Evolutionary conservation across 225 moss, liverwort and hornwort species (phyloP).

Genomic region (Marchantia polymorpha): DNA sequence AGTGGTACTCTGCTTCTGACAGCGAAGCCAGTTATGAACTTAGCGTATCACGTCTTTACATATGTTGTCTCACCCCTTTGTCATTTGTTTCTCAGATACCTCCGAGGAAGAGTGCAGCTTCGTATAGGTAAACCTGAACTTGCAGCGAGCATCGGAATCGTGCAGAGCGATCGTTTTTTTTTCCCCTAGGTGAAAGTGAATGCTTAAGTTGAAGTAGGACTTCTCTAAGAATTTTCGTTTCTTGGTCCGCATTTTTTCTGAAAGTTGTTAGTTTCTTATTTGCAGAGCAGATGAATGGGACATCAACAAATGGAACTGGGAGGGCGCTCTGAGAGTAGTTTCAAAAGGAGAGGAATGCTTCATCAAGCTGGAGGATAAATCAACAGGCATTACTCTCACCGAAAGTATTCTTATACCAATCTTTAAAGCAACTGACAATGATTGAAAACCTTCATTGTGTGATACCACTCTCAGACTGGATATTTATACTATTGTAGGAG

Average conservation of each 20-base stretch:
- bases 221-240: background rate
- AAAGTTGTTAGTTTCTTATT: conserved; percentile 19
- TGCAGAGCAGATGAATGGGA: conserved; percentile 99
- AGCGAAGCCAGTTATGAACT: background rate
- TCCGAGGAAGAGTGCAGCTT: conserved; percentile 91
- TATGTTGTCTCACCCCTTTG: background rate
- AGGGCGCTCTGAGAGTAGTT: conserved; percentile 83
- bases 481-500: conserved; percentile 51
- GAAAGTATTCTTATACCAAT: background rate
- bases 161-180: background rate
- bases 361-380: conserved; percentile 83
- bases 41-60: background rate
- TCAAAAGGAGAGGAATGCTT: conserved; percentile 86
- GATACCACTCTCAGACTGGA: background rate
- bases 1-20: background rate
- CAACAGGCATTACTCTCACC: conserved; percentile 52
- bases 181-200: background rate
- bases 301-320: conserved; percentile 99
- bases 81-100: conserved; percentile 63
- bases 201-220: background rate
- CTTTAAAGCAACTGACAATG: background rate
- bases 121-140: conserved; percentile 62
- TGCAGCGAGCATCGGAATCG: too few species aligned
- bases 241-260: background rate
- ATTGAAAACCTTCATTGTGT: background rate